Conservation (phyloP, 2,329 filamentous ascomycete genomes). For the Microdochium paspali region DNA sequence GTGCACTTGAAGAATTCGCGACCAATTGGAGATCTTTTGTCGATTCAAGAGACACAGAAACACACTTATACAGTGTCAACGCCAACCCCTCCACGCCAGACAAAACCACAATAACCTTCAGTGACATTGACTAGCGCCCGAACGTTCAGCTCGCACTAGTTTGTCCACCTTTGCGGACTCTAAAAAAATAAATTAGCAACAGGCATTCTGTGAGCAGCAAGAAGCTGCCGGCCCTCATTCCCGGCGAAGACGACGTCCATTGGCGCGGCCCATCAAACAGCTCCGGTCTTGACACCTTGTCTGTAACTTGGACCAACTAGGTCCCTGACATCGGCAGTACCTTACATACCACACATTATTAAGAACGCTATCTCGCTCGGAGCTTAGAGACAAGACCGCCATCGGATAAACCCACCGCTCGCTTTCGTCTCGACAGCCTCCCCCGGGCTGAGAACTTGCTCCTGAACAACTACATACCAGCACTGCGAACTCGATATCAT, state of each 20-base stretch:
- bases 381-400: not conserved
- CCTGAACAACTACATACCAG: not conserved
- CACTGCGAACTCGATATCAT: slow-evolving; percentile 2
- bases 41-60: not conserved
- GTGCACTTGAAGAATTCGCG: not conserved
- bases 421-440: not conserved
- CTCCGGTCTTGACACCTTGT: not conserved
- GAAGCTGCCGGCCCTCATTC: too few species aligned
- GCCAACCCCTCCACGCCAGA: not conserved
- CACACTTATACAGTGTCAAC: not conserved
- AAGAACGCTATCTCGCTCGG: not conserved
- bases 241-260: not conserved
- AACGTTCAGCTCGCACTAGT: not conserved
- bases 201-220: not conserved
- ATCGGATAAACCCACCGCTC: not conserved
- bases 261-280: not conserved
- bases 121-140: not conserved
- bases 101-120: not conserved
- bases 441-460: not conserved
- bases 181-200: not conserved
- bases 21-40: not conserved
- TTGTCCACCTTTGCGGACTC: not conserved
- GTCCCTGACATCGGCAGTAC: not conserved
- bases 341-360: not conserved
- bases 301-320: not conserved